A percentile compares a stretch with the other conserved stretches of the same genome.
These are phyloP conservation scores for Linnemannia exigua DNA, from an alignment of 192 early-diverging fungal species.

Conservation along the genomic window DNA sequence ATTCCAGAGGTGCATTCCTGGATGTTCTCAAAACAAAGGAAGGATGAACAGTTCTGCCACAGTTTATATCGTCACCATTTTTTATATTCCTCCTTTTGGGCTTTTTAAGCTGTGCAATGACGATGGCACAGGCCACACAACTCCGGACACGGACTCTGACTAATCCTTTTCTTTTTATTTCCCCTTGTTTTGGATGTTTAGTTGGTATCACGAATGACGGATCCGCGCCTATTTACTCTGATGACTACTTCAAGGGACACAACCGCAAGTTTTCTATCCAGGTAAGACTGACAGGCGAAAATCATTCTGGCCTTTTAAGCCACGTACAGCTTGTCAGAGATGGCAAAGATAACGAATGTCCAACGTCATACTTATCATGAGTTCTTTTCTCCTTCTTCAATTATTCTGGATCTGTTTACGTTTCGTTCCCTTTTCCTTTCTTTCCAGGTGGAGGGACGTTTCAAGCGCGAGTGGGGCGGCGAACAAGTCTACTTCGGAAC, in stretches of 20 bases:
- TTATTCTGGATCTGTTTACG: not conserved
- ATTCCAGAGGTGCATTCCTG: too few species aligned
- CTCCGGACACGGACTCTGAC: not conserved
- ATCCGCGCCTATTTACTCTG: slow-evolving; percentile 38
- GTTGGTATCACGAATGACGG: slow-evolving; percentile 54
- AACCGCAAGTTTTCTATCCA: slow-evolving; percentile 58
- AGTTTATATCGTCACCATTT: not conserved
- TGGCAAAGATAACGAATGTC: not conserved
- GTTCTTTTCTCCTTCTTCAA: not conserved
- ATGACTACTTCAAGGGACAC: slow-evolving; percentile 53
- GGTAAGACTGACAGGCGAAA: slow-evolving; percentile 11
- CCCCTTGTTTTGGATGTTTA: not conserved
- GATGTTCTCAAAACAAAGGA: too few species aligned
- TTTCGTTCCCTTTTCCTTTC: not conserved
- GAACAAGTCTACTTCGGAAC: slow-evolving; percentile 57
- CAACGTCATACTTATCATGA: not conserved
- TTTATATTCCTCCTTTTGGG: not conserved
- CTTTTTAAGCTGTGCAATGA: not conserved
- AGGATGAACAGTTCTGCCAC: not conserved
- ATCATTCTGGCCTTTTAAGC: not conserved
- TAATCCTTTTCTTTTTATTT: not conserved
- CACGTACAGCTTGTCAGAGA: not conserved
- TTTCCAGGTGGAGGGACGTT: slow-evolving; percentile 43
- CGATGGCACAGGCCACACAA: not conserved
- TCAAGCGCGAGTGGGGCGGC: slow-evolving; percentile 47